phyloP scores from a whole-genome alignment of 495 filamentous ascomycete species.

The Penicillium atrosanguineum region DNA sequence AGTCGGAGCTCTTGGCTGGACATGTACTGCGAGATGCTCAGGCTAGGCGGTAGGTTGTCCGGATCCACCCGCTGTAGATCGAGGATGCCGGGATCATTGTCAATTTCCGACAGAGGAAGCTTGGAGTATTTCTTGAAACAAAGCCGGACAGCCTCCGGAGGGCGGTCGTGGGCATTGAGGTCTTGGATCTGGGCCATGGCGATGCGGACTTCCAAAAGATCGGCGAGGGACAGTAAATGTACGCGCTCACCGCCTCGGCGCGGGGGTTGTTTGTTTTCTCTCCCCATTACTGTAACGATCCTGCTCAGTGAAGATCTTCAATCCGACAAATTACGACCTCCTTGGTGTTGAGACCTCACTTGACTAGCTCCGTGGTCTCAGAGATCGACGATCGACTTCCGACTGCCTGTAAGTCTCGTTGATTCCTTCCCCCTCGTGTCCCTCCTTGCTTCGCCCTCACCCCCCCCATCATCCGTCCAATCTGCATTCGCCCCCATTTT shows the following conservation, averaged over 20 bases:
- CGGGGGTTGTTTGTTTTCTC: constrained; percentile 39
- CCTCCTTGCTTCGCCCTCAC: constrained; percentile 17
- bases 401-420: not conserved
- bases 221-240: constrained; percentile 8
- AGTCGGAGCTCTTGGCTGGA: constrained; percentile 31
- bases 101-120: constrained; percentile 39
- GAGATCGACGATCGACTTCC: constrained; percentile 4
- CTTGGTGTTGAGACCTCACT: not conserved
- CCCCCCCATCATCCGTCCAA: constrained; percentile 17
- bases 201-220: constrained; percentile 1
- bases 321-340: constrained; percentile 11
- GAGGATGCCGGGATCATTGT: constrained; percentile 46
- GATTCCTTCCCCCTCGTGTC: constrained; percentile 1
- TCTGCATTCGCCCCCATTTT: constrained; percentile 6
- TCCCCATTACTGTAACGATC: constrained; percentile 24
- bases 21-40: constrained; percentile 31
- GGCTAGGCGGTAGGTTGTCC: constrained; percentile 24
- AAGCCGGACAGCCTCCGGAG: constrained; percentile 60
- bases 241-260: constrained; percentile 39
- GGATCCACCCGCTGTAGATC: constrained; percentile 44
- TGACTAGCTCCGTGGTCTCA: constrained; percentile 3
- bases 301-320: constrained; percentile 28
- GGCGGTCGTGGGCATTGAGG: constrained; percentile 67
- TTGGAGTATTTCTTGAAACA: constrained; percentile 66
- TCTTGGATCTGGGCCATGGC: constrained; percentile 43